Evolutionary conservation across 2,329 filamentous ascomycete genomes (phyloP).

Genomic region (Sclerotinia subarctica): DNA sequence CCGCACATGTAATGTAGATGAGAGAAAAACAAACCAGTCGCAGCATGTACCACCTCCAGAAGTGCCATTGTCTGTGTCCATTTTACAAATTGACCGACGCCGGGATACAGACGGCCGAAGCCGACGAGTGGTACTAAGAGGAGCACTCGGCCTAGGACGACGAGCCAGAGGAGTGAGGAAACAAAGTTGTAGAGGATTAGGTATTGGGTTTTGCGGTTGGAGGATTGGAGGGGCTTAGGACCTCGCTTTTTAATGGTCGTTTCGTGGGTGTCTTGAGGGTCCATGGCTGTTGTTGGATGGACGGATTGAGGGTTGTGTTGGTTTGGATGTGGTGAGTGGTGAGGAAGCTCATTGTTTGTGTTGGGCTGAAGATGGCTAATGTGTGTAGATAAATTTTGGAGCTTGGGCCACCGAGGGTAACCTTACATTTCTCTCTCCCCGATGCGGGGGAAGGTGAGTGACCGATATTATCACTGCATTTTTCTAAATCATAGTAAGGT

Average conservation of each 20-base stretch:
- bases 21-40: conserved; percentile 59
- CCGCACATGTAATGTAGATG: too few species aligned
- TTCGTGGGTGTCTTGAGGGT: conserved; percentile 20
- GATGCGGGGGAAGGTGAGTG: neutral
- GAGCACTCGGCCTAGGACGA: conserved; percentile 68
- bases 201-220: conserved; percentile 60
- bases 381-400: conserved; percentile 9
- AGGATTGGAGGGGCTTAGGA: conserved; percentile 37
- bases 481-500: too few species aligned
- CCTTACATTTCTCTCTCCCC: too few species aligned
- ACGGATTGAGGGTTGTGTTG: neutral
- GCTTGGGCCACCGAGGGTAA: conserved; percentile 14
- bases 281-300: conserved; percentile 22
- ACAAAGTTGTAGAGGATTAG: conserved; percentile 81
- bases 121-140: conserved; percentile 52
- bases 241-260: conserved; percentile 24
- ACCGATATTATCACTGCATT: too few species aligned
- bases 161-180: conserved; percentile 74
- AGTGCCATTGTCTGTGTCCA: conserved; percentile 81
- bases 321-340: neutral
- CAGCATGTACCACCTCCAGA: conserved; percentile 79
- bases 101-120: conserved; percentile 57
- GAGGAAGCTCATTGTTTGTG: neutral
- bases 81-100: conserved; percentile 64
- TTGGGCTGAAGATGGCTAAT: neutral